phyloP scores from a whole-genome alignment of 148 eudicot genomes.

The Chenopodium quinoa region DNA sequence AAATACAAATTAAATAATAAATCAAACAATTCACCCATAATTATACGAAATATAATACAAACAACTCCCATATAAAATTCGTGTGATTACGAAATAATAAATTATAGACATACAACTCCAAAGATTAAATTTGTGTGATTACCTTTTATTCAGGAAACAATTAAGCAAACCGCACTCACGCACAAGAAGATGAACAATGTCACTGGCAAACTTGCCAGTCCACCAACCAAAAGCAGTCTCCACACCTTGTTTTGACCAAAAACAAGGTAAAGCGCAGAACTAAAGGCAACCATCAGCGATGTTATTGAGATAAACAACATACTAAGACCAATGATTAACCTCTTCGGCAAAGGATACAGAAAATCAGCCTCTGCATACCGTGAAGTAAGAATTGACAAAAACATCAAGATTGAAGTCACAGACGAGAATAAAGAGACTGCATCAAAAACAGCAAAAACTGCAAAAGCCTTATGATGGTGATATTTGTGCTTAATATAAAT shows the following conservation, averaged over 20 bases:
- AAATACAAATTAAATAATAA: too few species aligned
- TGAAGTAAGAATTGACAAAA: conserved; percentile 26
- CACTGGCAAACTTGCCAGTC: conserved; percentile 10
- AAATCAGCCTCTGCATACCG: conserved; percentile 31
- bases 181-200: conserved; percentile 2
- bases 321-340: conserved; percentile 18
- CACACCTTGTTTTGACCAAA: conserved; percentile 17
- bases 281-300: conserved; percentile 22
- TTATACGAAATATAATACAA: too few species aligned
- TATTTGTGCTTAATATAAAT: neutral
- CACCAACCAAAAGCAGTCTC: conserved; percentile 1
- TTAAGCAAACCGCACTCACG: too few species aligned
- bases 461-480: neutral
- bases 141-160: too few species aligned
- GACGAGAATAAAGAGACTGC: conserved; percentile 25
- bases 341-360: conserved; percentile 10
- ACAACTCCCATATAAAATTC: too few species aligned
- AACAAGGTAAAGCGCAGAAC: conserved; percentile 22
- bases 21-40: too few species aligned
- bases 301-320: conserved; percentile 22
- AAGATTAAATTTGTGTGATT: too few species aligned
- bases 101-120: too few species aligned
- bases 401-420: conserved; percentile 25
- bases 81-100: too few species aligned
- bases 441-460: conserved; percentile 17